phyloP scores from a whole-genome alignment of 2,329 filamentous ascomycete genomes.

The Pseudogymnoascus sp. region DNA sequence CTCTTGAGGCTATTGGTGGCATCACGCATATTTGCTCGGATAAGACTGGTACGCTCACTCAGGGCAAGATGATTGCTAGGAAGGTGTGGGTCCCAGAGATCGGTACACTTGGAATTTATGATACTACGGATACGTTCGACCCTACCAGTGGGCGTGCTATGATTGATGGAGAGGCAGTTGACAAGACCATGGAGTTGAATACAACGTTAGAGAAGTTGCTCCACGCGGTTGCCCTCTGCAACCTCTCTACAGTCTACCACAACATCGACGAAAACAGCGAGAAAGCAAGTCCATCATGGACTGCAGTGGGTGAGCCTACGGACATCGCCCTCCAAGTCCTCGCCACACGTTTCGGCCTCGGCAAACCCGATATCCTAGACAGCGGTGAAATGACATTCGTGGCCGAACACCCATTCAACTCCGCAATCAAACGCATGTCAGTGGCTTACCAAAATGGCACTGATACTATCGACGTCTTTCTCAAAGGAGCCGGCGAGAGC shows the following conservation, averaged over 20 bases:
- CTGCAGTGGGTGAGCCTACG: conserved; percentile 57
- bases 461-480: conserved; percentile 38
- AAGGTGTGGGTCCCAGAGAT: conserved; percentile 52
- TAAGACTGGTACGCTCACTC: conserved; percentile 60
- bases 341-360: conserved; percentile 59
- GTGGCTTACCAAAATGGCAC: conserved; percentile 49
- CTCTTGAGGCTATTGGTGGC: conserved; percentile 57
- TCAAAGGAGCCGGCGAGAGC: conserved; percentile 51
- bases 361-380: conserved; percentile 41
- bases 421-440: conserved; percentile 65
- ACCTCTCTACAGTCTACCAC: conserved; percentile 38
- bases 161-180: conserved; percentile 35
- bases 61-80: conserved; percentile 57
- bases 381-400: conserved; percentile 39
- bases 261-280: conserved; percentile 15
- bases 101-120: conserved; percentile 43
- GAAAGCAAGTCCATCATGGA: conserved; percentile 42
- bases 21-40: conserved; percentile 65
- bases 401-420: conserved; percentile 65
- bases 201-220: conserved; percentile 30
- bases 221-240: conserved; percentile 51
- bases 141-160: conserved; percentile 46
- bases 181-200: conserved; percentile 27
- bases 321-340: conserved; percentile 69
- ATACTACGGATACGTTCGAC: conserved; percentile 50